Base-by-base conservation (phyloP, 2,329 filamentous ascomycete genomes). In the Aspergillus sp. region DNA sequence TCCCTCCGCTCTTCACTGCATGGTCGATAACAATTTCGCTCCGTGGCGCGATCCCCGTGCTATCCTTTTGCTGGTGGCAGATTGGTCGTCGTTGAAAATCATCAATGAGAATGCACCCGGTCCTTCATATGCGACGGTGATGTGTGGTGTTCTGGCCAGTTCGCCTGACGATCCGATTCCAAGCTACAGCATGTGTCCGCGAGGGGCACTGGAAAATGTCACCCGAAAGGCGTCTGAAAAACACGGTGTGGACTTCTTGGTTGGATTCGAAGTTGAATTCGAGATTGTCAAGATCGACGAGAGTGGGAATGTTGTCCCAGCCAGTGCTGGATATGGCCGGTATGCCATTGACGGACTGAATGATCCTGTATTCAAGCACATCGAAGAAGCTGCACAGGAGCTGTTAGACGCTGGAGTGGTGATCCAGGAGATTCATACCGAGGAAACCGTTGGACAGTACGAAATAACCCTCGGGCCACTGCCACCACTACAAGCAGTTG, bases 401-500 rank as follows among this genome's bases (percentile, higher is more conserved):
- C 37, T 48, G 4, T 6, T n/a, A 3, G 33, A 13, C 1, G 36
- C 27, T 3, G 50, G 48, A 2, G 41, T 52, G 9, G 41, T 43
- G 6, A 37, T 53, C 29, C 40, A 51, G 10, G 33, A 29, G 4
- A 40, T 55, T 10, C 52, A 55, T 11, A 43, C 42, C 7, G 47
- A 53, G 28, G 50, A 49, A 11, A 29, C 29, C 5, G 35, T 41
- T 2, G 52, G 50, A 2, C 50, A 50, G 32, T 55, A 50, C 38
- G 50, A 55, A 27, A 40, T 54, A 5, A 36, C 51, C 5, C 43
- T 54, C 8, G 40, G 38, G 5, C 52, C 54, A 2, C 37, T 19
- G 5, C 41, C 50, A 8, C 54, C 52, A 6, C 11, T 57, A 10
- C 32, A 55, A 27, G 52, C 54, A 0, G 47, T 55, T 5, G 52